Evolutionary conservation across 2,329 filamentous ascomycete genomes (phyloP), one percentile per base, ranked within the genome.

Genomic region (Didymella arachidicola): DNA sequence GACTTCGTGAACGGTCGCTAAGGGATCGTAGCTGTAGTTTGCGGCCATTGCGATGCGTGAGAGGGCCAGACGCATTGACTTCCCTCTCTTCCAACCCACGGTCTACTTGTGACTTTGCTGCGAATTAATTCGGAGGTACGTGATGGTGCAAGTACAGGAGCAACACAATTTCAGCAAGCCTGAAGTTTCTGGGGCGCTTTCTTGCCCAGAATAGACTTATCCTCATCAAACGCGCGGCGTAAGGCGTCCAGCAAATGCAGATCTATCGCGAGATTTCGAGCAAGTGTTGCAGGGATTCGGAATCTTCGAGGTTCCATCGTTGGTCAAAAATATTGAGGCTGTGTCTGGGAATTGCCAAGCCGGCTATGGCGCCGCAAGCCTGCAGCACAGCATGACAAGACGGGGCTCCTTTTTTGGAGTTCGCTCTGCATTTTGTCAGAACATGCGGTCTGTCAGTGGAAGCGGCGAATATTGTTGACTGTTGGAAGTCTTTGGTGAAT

Each of bases 11-110:
- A 65, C 25, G 3, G 59, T 41, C 6, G 62, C 44, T 43, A 70
- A 52, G 18, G 39, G 46, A 27, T 63, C 58, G 41, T 69, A 69
- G 49, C 38, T 64, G 45, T 69, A 64, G 25, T 53, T 30, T 7
- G 12, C 25, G 12, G 62, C 42, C 62, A 64, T 62, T 8, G 34
- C 52, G 16, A 10, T 29, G 25, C 25, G 19, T 26, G 16, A n/a
- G 12, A 32, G 38, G 12, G n/a, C 16, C 44, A 25, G 16, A 22
- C 36, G 45, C 29, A 45, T 44, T 25, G 7, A 29, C 25, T 8
- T 16, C 8, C 45, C 44, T 36, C n/a, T 44, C 53, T 44, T 49
- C 16, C 12, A 36, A 11, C 22, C 36, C 39, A 18, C 49, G 8
- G 39, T 18, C 11, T 44, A 16, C 7, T 26, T n/a, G 25, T 56